phyloP scores from a whole-genome alignment of 176 grass and related monocot species.

The Urochloa ruziziensis region DNA sequence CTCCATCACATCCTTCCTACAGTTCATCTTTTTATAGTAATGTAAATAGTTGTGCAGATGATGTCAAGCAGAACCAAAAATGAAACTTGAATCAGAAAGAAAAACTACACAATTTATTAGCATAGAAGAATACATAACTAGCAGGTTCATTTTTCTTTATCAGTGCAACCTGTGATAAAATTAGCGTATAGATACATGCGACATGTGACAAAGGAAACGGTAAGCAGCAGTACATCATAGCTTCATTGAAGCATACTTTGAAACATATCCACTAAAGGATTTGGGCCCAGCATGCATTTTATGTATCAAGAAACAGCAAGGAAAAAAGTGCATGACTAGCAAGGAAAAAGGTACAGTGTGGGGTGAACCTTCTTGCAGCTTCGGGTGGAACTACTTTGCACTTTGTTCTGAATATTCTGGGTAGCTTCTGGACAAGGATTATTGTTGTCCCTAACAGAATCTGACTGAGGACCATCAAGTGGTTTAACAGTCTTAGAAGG shows the following conservation, averaged over 20 bases:
- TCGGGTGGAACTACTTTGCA: slow-evolving; percentile 54
- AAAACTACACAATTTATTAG: neutral
- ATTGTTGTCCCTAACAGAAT: slow-evolving; percentile 33
- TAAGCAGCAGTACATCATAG: neutral
- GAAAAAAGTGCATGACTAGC: slow-evolving; percentile 26
- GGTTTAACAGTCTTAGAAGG: slow-evolving; percentile 39
- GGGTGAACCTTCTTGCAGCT: slow-evolving; percentile 84
- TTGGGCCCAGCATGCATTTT: neutral
- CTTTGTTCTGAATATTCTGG: slow-evolving; percentile 55
- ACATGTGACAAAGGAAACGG: neutral
- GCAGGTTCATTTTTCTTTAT: neutral
- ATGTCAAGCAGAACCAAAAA: neutral
- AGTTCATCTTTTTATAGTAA: neutral
- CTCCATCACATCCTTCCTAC: neutral
- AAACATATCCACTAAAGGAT: neutral
- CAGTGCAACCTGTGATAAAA: neutral
- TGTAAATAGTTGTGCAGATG: neutral
- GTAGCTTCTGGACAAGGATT: slow-evolving; percentile 32
- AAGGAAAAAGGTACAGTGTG: slow-evolving; percentile 23
- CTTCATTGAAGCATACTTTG: neutral
- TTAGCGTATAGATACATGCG: neutral
- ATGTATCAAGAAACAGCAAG: slow-evolving; percentile 6
- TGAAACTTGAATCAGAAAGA: neutral
- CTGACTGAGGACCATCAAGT: slow-evolving; percentile 29
- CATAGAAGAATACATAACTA: slow-evolving; percentile 19